Conservation (phyloP, 495 filamentous ascomycete species). For the Daldinia concentrica region DNA sequence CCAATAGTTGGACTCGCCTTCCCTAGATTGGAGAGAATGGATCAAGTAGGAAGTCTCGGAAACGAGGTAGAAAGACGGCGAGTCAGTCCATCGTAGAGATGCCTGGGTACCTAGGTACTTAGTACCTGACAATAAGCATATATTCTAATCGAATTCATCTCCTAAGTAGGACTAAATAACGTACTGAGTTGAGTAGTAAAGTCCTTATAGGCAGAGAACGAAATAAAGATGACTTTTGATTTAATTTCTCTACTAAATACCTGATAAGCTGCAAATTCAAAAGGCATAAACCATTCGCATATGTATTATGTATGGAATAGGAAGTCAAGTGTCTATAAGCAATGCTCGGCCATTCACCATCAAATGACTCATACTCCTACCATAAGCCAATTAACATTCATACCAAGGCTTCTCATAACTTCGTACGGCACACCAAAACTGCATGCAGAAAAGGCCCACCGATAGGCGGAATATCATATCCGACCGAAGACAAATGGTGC, state of each 20-base stretch:
- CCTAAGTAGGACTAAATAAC: not conserved
- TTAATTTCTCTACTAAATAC: not conserved
- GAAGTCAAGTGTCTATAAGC: constrained; percentile 13
- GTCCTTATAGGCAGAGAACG: too few relatives aligned
- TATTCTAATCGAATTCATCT: too few relatives aligned
- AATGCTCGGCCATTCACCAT: constrained; percentile 4
- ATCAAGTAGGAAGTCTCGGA: not conserved
- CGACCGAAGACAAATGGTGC: not conserved
- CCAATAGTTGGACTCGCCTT: not conserved
- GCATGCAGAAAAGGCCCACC: constrained; percentile 5
- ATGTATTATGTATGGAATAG: constrained; percentile 2
- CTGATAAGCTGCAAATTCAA: not conserved
- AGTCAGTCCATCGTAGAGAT: not conserved
- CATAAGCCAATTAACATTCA: constrained; percentile 31
- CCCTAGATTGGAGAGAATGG: not conserved
- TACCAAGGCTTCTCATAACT: constrained; percentile 37
- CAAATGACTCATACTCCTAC: constrained; percentile 18
- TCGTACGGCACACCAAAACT: constrained; percentile 22
- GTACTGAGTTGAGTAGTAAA: not conserved
- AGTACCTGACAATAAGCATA: too few relatives aligned
- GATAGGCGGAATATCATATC: not conserved
- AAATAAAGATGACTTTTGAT: not conserved
- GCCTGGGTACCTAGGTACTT: too few relatives aligned
- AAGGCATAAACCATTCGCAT: constrained; percentile 9
- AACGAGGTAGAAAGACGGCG: not conserved